Base-by-base conservation (phyloP, 768 basidiomycete species). In the Lactarius trivialis region DNA sequence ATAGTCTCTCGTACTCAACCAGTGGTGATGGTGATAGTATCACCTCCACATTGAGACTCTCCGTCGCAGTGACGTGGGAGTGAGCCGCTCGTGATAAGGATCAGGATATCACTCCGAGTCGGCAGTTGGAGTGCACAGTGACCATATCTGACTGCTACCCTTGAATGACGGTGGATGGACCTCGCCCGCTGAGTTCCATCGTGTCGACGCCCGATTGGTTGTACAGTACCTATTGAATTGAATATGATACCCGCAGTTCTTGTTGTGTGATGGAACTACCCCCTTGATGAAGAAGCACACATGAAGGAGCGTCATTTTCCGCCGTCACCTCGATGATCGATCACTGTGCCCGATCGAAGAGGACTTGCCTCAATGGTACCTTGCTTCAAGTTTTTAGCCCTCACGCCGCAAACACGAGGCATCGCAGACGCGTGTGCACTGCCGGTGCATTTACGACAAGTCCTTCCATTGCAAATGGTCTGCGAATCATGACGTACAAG, bases 111-210 rank as follows among this genome's bases (percentile, higher is more conserved):
- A n/a, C n/a, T n/a, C n/a, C n/a, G n/a, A 78, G 33, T 84, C n/a
- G 82, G 81, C 7, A 81, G 83, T 45, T 76, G 76, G 14, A 79
- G 77, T 55, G 76, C 77, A 12, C 76, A 78, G 39, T 77, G 75
- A 58, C 37, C 37, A 5, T 39, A 39, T 39, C 37, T 39, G 12
- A 17, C 17, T 15, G 15, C 37, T 15, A 6, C 3, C n/a, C 37
- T 39, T 15, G 37, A 6, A 17, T 39, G 37, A 39, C 15, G 37
- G 2, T 17, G 37, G 12, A 17, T 15, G 37, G 15, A 39, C 37
- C 37, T 15, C 14, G 36, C 11, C 30, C 36, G 36, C 14, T 39
- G 37, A 6, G 14, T 15, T 17, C 37, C 17, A 39, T 39, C 37
- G 14, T 15, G 2, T 37, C 41, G 30, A 32, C 17, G 36, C 37